These are phyloP conservation scores for Aspergillus aculeatinus DNA, from an alignment of 2,329 filamentous ascomycete species.

Conservation along the genomic window DNA sequence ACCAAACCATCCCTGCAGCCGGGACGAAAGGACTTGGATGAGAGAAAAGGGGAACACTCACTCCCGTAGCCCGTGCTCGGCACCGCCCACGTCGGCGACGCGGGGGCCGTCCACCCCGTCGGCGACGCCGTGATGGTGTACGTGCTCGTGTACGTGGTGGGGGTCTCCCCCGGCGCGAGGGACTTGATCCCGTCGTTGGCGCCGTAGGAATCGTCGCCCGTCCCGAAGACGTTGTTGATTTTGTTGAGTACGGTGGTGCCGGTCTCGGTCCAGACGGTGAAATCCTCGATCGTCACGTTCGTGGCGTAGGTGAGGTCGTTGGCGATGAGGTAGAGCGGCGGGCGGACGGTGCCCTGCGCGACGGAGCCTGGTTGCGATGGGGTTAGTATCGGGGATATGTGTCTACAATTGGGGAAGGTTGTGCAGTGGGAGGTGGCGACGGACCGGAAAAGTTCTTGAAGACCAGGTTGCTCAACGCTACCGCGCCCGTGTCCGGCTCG, in stretches of 20 bases:
- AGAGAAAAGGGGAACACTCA: conserved; percentile 3
- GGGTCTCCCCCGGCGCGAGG: not conserved
- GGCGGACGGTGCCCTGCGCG: conserved; percentile 29
- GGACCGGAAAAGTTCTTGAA: conserved; percentile 28
- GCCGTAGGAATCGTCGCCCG: conserved; percentile 28
- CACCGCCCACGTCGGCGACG: conserved; percentile 32
- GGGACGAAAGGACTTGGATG: too few species aligned
- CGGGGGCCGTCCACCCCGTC: conserved; percentile 26
- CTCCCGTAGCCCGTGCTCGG: conserved; percentile 35
- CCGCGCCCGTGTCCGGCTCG: conserved; percentile 25
- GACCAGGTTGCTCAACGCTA: conserved; percentile 23
- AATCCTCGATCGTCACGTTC: conserved; percentile 35
- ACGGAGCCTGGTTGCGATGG: conserved; percentile 26
- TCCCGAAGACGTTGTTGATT: conserved; percentile 38
- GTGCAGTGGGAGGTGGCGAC: too few species aligned
- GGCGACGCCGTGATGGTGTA: conserved; percentile 33
- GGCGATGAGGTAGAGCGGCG: conserved; percentile 32
- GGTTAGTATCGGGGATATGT: not conserved
- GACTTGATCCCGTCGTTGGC: not conserved
- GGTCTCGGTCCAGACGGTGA: conserved; percentile 37
- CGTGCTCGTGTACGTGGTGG: conserved; percentile 28
- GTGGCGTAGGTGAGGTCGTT: conserved; percentile 33
- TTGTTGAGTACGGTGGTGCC: conserved; percentile 27
- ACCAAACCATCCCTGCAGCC: too few species aligned
- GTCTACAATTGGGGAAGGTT: too few species aligned